Base-by-base conservation (phyloP, 2,329 filamentous ascomycete genomes). In the Fusarium illudens region DNA sequence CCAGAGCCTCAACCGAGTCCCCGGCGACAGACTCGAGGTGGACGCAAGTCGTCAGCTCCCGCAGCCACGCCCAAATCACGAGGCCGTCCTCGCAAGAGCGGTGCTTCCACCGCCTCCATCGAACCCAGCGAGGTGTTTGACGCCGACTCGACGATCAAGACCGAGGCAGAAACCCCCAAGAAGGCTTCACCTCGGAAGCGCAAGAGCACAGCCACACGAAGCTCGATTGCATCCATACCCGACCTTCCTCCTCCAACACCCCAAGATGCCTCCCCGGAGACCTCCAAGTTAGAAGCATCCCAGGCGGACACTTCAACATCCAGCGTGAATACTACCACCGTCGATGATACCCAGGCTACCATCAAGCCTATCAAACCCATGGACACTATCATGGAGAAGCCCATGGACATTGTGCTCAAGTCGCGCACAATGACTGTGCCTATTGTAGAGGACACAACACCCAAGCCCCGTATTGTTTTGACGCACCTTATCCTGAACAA, bases 371-470 rank as follows among this genome's bases (percentile, higher is more conserved):
- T 95, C 74, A 92, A 90, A 70, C 84, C 92, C 2, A 89, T 93
- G 80, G 88, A 93, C 71, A 92, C 92, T 1, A 84, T 93, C 60
- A 80, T 97, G 70, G 94, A 97, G 75, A 92, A 89, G 77, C 95
- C 95, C 0, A 94, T 97, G 90, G 95, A 97, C 74, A 97, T 98
- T 71, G 89, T 97, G 50, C 84, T 97, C 62, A 95, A 96, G 79
- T 93, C 94, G 49, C 90, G 94, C 63, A 91, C 90, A 32, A 83
- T 90, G 75, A 85, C 88, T 2, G 83, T 89, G 25, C 86, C 87
- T 0, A 81, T 89, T n/a, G 87, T 92, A 42, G 92, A 97, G 77
- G 89, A 93, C 25, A 87, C 86, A 1, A 89, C 87, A 1, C 92
- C 94, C 2, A 97, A 94, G 77, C 84, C 93, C 54, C 91, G 96